Conservation (phyloP, 768 basidiomycete genomes). For the Suillus ampliporus region DNA sequence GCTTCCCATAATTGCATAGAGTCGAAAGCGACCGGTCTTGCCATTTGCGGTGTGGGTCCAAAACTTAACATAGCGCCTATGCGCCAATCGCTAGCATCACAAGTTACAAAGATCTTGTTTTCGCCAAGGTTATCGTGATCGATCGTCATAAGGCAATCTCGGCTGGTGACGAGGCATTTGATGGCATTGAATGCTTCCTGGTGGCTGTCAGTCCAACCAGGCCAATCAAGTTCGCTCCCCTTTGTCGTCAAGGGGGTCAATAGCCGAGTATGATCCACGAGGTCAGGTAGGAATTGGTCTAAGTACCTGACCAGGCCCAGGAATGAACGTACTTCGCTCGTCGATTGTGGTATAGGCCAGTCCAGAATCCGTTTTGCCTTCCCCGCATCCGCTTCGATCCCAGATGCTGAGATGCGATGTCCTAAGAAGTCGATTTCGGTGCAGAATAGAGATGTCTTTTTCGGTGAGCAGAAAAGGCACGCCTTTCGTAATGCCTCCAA, state of each 20-base stretch:
- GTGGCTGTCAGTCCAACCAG: slow-evolving; percentile 29
- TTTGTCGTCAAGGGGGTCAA: slow-evolving; percentile 23
- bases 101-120: slow-evolving; percentile 23
- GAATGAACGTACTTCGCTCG: slow-evolving; percentile 22
- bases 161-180: slow-evolving; percentile 30
- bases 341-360: slow-evolving; percentile 36
- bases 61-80: too few species aligned
- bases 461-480: slow-evolving; percentile 25
- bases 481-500: slow-evolving; percentile 20
- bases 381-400: slow-evolving; percentile 25
- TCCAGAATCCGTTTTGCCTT: slow-evolving; percentile 18
- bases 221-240: slow-evolving; percentile 30
- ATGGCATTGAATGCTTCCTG: slow-evolving; percentile 23
- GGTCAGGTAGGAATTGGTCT: slow-evolving; percentile 11
- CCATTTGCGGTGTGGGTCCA: too few species aligned
- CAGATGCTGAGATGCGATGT: slow-evolving; percentile 30
- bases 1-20: slow-evolving; percentile 26
- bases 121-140: slow-evolving; percentile 34
- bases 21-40: slow-evolving; percentile 32
- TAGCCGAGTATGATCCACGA: not conserved
- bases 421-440: slow-evolving; percentile 8
- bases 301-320: slow-evolving; percentile 18
- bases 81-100: slow-evolving; percentile 17
- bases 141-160: slow-evolving; percentile 36
- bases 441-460: slow-evolving; percentile 13